A percentile compares a stretch with the other conserved stretches of the same genome.
Evolutionary conservation across 148 eudicot species (phyloP).

Genomic region (Arbutus unedo): DNA sequence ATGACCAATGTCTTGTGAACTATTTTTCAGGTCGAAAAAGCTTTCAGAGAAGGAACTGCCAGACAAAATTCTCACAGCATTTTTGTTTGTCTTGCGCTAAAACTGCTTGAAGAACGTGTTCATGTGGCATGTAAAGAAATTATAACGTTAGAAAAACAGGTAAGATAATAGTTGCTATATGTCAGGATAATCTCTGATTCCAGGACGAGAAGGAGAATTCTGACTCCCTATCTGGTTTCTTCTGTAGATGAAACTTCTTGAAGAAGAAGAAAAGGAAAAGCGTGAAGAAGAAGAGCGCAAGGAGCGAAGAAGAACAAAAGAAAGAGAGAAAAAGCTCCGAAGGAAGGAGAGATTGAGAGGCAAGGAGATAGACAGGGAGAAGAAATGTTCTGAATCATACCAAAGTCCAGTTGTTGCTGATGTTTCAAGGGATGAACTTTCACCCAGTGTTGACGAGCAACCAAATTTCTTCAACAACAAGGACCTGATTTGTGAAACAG

Average conservation of each 20-base stretch:
- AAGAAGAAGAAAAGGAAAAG: constrained; percentile 98
- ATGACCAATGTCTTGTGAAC: constrained; percentile 2
- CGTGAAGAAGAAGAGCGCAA: constrained; percentile 95
- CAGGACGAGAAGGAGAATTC: constrained; percentile 5
- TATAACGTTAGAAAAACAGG: constrained; percentile 91
- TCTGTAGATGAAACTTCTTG: constrained; percentile 83
- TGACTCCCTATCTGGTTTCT: constrained; percentile 18
- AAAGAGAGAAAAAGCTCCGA: constrained; percentile 89
- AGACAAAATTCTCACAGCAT: constrained; percentile 99
- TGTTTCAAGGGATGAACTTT: constrained; percentile 33
- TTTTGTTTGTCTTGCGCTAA: constrained; percentile 88
- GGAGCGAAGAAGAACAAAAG: constrained; percentile 84
- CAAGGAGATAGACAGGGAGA: constrained; percentile 65
- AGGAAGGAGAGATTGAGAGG: constrained; percentile 92
- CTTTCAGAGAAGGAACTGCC: constrained; percentile 97
- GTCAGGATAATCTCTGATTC: not conserved
- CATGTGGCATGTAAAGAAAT: constrained; percentile 98
- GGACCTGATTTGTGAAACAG: constrained; percentile 40
- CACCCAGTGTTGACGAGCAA: constrained; percentile 43
- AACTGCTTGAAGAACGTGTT: constrained; percentile 87
- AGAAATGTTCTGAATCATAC: constrained; percentile 45
- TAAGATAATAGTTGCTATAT: constrained; percentile 12
- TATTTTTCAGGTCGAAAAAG: constrained; percentile 82
- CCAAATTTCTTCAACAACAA: constrained; percentile 24
- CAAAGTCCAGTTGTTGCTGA: constrained; percentile 30